Evolutionary conservation across 768 basidiomycete genomes (phyloP).

Genomic region (Mycena rosella): DNA sequence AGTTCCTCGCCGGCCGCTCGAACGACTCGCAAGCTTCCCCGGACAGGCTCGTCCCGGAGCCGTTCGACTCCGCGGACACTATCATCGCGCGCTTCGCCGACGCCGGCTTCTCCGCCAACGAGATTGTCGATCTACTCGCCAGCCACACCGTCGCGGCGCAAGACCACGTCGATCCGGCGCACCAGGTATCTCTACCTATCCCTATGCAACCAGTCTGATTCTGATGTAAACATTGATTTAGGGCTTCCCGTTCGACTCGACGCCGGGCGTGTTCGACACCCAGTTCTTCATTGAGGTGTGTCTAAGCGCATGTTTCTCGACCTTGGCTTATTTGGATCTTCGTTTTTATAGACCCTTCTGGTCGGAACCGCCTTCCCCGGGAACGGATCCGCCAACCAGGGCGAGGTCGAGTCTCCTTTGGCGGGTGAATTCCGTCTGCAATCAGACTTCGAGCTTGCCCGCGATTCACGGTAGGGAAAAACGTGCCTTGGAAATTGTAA

Average conservation of each 20-base stretch:
- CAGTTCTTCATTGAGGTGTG: slow-evolving; percentile 47
- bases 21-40: slow-evolving; percentile 44
- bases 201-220: no score
- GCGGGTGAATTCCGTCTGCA: slow-evolving; percentile 48
- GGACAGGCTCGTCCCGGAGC: slow-evolving; percentile 51
- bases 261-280: slow-evolving; percentile 47
- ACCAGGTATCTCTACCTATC: slow-evolving; percentile 34
- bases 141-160: slow-evolving; percentile 46
- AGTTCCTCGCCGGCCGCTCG: slow-evolving; percentile 52
- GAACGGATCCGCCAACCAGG: slow-evolving; percentile 37
- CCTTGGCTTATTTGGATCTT: no score
- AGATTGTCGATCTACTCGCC: slow-evolving; percentile 51
- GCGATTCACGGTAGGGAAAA: slow-evolving; percentile 36
- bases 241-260: slow-evolving; percentile 48
- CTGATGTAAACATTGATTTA: slow-evolving; percentile 1
- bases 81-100: slow-evolving; percentile 49
- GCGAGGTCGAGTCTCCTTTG: slow-evolving; percentile 41
- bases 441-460: slow-evolving; percentile 44
- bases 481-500: slow-evolving; percentile 17
- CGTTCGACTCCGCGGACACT: slow-evolving; percentile 42
- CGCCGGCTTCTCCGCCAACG: slow-evolving; percentile 48
- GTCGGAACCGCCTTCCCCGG: slow-evolving; percentile 45
- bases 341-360: slow-evolving; percentile 41
- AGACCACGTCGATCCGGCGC: slow-evolving; percentile 40
- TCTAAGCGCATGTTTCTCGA: no score